Conservation (phyloP, 2,329 filamentous ascomycete species). For the Pseudovirgaria hyperparasitica region DNA sequence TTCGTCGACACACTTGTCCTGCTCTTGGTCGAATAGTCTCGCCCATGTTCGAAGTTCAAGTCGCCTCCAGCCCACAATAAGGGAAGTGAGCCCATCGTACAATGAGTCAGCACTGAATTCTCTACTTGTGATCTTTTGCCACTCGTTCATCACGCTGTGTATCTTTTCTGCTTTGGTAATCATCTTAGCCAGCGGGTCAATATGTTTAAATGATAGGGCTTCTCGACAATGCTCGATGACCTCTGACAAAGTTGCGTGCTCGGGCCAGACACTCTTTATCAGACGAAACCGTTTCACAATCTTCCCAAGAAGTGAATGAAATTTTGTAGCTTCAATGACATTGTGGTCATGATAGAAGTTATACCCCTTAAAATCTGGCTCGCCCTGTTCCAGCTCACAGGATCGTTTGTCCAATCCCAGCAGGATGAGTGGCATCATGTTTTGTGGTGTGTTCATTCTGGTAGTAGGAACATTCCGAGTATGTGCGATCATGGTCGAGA, state of each 20-base stretch:
- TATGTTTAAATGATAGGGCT: slow-evolving; percentile 61
- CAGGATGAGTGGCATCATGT: slow-evolving; percentile 53
- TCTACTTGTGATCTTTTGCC: slow-evolving; percentile 84
- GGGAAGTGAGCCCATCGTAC: slow-evolving; percentile 66
- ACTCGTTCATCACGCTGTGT: slow-evolving; percentile 76
- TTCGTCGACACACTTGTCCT: slow-evolving; percentile 59
- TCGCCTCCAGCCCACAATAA: slow-evolving; percentile 79
- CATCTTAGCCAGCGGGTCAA: slow-evolving; percentile 75
- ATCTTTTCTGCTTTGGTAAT: slow-evolving; percentile 81
- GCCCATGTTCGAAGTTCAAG: slow-evolving; percentile 89
- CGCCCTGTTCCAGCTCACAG: slow-evolving; percentile 21
- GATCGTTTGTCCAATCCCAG: slow-evolving; percentile 52
- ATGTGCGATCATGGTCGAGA: no score
- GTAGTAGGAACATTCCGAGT: slow-evolving; percentile 18
- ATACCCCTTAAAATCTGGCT: slow-evolving; percentile 32
- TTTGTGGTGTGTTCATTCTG: slow-evolving; percentile 22
- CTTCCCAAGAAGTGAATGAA: slow-evolving; percentile 56
- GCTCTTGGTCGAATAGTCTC: slow-evolving; percentile 74
- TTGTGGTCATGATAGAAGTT: slow-evolving; percentile 88
- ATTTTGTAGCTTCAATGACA: slow-evolving; percentile 57
- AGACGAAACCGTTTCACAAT: slow-evolving; percentile 61
- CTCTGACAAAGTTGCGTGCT: slow-evolving; percentile 69
- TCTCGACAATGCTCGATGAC: slow-evolving; percentile 64
- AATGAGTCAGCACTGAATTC: slow-evolving; percentile 56
- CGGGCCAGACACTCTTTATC: slow-evolving; percentile 51